Evolutionary conservation across 305 asterid genomes (phyloP).

Genomic region (Fraxinus sp.): DNA sequence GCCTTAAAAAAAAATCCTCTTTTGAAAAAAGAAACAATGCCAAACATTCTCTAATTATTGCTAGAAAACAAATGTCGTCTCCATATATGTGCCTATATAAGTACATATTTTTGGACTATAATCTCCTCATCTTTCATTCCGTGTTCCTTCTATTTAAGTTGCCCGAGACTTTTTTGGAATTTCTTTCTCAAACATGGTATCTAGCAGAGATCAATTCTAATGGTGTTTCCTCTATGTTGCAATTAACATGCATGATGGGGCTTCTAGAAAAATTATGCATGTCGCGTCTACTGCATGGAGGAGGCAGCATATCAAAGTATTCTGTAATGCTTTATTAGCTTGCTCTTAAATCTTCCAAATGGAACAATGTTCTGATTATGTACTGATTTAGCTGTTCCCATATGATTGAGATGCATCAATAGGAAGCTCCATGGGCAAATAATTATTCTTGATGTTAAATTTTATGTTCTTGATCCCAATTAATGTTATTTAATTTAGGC

Average conservation of each 20-base stretch:
- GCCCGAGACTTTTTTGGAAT: not conserved
- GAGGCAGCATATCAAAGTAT: not conserved
- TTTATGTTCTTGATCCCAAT: not conserved
- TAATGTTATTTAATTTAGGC: not conserved
- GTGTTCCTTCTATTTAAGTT: not conserved
- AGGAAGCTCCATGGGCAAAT: not conserved
- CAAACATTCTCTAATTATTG: not conserved
- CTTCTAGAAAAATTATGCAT: not conserved
- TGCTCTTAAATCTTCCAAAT: not conserved
- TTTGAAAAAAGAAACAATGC: not conserved
- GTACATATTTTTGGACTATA: not conserved
- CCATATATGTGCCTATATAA: not conserved
- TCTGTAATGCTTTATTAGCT: not conserved
- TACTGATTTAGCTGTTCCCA: not conserved
- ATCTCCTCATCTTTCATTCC: not conserved
- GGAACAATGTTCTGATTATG: not conserved
- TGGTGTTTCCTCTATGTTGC: not conserved
- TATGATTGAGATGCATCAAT: not conserved
- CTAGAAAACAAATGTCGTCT: not conserved
- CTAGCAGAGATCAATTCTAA: not conserved
- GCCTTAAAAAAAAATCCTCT: not conserved
- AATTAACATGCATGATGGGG: not conserved
- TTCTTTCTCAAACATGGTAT: not conserved
- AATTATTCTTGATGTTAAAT: slow-evolving; percentile 2
- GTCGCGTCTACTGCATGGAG: not conserved